Evolutionary conservation across 1,284 basidiomycete genomes (phyloP).

Genomic region (Ustilago curta): DNA sequence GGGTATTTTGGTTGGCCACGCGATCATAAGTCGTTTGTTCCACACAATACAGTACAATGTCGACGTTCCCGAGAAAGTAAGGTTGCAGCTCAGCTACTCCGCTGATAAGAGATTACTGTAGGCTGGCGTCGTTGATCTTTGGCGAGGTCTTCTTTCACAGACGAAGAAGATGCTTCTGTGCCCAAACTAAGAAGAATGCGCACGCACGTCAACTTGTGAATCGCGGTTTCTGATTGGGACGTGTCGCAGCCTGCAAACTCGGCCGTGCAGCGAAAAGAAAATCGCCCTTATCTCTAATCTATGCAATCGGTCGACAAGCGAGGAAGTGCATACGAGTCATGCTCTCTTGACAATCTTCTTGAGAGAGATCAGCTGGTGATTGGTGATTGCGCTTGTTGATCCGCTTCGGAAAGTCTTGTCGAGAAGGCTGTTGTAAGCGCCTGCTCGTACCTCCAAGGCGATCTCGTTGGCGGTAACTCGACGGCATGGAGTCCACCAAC

Average conservation of each 20-base stretch:
- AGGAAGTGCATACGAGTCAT: slow-evolving; percentile 7
- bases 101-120: slow-evolving; percentile 4
- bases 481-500: too few species aligned
- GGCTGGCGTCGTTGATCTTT: background rate
- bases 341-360: background rate
- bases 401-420: too few species aligned
- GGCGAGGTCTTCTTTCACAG: background rate
- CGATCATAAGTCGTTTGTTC: background rate
- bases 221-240: slow-evolving; percentile 2
- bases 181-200: background rate
- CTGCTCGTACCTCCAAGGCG: too few species aligned
- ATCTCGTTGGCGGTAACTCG: too few species aligned
- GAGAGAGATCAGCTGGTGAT: too few species aligned
- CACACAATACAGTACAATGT: background rate
- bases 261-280: background rate
- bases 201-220: background rate
- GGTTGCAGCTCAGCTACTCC: background rate
- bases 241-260: background rate
- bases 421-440: too few species aligned
- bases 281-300: slow-evolving; percentile 6
- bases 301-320: background rate
- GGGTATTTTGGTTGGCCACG: background rate
- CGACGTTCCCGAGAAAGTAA: background rate
- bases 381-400: background rate
- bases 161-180: background rate